phyloP scores from a whole-genome alignment of 768 basidiomycete species.

The Solioccasus polychromus region DNA sequence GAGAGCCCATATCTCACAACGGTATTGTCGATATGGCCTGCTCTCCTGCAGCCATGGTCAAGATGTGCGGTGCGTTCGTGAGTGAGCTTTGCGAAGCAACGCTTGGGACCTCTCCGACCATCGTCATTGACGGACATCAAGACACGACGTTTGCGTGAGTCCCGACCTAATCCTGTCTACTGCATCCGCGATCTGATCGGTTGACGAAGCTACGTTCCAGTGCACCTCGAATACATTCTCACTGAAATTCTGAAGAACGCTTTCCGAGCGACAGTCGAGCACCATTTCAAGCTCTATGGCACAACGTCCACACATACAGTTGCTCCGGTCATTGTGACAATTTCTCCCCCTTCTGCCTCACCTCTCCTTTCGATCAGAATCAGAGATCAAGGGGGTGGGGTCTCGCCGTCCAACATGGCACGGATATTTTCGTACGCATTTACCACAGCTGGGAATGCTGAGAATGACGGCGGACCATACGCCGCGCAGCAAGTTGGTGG shows the following conservation, averaged over 20 bases:
- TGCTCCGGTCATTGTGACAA: constrained; percentile 68
- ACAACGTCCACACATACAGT: constrained; percentile 36
- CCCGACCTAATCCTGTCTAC: not conserved
- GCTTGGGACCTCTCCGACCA: constrained; percentile 63
- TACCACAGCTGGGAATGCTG: constrained; percentile 68
- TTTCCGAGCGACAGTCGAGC: constrained; percentile 85
- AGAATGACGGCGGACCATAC: constrained; percentile 63
- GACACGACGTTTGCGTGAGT: constrained; percentile 79
- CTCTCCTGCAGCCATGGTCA: constrained; percentile 70
- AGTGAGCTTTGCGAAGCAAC: constrained; percentile 82
- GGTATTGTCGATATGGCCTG: constrained; percentile 76
- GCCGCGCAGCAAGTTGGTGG: constrained; percentile 79
- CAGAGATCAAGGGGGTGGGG: constrained; percentile 85
- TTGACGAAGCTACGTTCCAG: constrained; percentile 69
- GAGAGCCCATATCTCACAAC: constrained; percentile 39
- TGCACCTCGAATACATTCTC: constrained; percentile 87
- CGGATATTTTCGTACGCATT: constrained; percentile 91
- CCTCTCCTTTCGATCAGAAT: constrained; percentile 72
- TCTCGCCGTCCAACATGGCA: constrained; percentile 68
- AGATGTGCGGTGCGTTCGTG: constrained; percentile 82
- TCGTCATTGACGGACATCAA: constrained; percentile 67
- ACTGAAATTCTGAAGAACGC: constrained; percentile 91
- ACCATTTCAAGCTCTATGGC: constrained; percentile 48
- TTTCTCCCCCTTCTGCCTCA: constrained; percentile 45
- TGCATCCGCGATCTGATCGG: constrained; percentile 10